phyloP scores from a whole-genome alignment of 202 grass and related monocot genomes.

The Cymbopogon flexuosus region DNA sequence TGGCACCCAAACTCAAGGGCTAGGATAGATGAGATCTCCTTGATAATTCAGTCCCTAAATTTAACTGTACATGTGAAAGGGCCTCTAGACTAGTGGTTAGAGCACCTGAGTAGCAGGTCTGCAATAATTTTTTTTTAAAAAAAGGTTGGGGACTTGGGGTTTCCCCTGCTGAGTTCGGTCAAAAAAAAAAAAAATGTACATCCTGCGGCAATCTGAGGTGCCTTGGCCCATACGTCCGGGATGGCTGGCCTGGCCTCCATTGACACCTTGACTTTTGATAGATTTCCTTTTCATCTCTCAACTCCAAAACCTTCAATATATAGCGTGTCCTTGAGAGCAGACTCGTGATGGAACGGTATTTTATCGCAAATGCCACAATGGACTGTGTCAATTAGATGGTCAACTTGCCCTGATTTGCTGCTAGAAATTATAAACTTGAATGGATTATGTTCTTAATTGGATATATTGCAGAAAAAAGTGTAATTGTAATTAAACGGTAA shows the following conservation, averaged over 20 bases:
- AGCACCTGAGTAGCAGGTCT: too few relatives aligned
- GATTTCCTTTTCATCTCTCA: not conserved
- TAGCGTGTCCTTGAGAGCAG: not conserved
- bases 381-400: not conserved
- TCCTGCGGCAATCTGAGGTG: not conserved
- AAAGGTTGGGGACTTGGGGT: too few relatives aligned
- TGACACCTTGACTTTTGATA: not conserved
- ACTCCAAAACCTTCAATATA: not conserved
- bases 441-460: not conserved
- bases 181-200: not conserved
- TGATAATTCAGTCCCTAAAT: not conserved
- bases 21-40: not conserved
- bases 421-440: not conserved
- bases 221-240: not conserved
- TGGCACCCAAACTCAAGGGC: not conserved
- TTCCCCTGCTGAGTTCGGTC: too few relatives aligned
- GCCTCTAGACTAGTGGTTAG: too few relatives aligned
- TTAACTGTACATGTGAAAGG: not conserved
- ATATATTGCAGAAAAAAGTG: too few relatives aligned
- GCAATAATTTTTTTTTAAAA: too few relatives aligned
- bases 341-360: not conserved
- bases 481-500: not conserved
- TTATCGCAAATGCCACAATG: not conserved
- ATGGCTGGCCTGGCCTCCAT: not conserved
- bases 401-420: conserved; percentile 1